phyloP scores from a whole-genome alignment of 345 rosid genomes.

The Microthlaspi erraticum region DNA sequence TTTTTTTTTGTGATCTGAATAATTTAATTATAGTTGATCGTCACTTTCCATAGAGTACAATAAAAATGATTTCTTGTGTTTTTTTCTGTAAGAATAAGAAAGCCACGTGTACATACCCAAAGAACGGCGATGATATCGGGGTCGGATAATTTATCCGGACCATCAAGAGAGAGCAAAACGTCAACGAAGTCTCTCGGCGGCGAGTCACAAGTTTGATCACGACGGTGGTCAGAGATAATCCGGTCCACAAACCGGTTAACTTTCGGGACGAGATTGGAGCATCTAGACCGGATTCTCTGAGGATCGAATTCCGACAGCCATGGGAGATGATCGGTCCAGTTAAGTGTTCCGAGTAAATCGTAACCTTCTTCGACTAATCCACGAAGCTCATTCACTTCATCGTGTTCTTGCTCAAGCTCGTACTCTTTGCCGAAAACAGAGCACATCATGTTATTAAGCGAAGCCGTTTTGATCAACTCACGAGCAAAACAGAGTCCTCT shows the following conservation, averaged over 20 bases:
- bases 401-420: conserved; percentile 41
- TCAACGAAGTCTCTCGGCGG: conserved; percentile 63
- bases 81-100: not conserved
- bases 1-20: not conserved
- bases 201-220: conserved; percentile 39
- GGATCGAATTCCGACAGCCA: conserved; percentile 69
- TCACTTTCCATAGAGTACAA: not conserved
- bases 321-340: conserved; percentile 76
- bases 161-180: conserved; percentile 65
- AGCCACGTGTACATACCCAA: conserved; percentile 59
- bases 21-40: not conserved
- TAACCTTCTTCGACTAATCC: conserved; percentile 74
- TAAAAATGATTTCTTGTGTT: not conserved
- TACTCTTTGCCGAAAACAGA: conserved; percentile 72
- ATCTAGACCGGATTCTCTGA: conserved; percentile 68
- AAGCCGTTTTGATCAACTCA: conserved; percentile 64
- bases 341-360: conserved; percentile 61
- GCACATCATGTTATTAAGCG: conserved; percentile 75
- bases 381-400: conserved; percentile 55
- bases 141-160: conserved; percentile 58
- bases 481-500: conserved; percentile 46
- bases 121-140: conserved; percentile 76
- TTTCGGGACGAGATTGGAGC: conserved; percentile 63
- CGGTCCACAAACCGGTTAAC: conserved; percentile 68
- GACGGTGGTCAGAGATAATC: conserved; percentile 62